phyloP scores from a whole-genome alignment of 1,284 basidiomycete genomes.

The Ustilago sp. region DNA sequence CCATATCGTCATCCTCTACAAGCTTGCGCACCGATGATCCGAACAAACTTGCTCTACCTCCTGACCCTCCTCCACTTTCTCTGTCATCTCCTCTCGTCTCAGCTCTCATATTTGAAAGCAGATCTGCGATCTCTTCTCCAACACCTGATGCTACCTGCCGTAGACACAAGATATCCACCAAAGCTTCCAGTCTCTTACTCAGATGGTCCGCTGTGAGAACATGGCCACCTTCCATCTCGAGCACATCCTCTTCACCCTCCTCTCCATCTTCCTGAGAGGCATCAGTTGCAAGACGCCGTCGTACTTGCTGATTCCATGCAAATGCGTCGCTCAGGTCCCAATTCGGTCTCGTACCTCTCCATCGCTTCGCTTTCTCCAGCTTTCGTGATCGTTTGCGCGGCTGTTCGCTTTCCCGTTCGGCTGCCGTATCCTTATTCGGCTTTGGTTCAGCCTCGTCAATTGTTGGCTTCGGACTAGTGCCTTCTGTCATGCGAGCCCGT shows the following conservation, averaged over 20 bases:
- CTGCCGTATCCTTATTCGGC: background rate
- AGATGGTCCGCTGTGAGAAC: slow-evolving; percentile 40
- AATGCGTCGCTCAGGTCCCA: slow-evolving; percentile 34
- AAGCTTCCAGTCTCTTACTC: slow-evolving; percentile 45
- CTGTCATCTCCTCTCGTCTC: slow-evolving; percentile 11
- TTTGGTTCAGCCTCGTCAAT: background rate
- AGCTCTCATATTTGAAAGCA: slow-evolving; percentile 17
- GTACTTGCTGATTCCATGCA: slow-evolving; percentile 38
- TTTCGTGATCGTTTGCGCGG: slow-evolving; percentile 34
- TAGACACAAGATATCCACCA: slow-evolving; percentile 51
- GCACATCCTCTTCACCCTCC: slow-evolving; percentile 24
- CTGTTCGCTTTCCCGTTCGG: background rate
- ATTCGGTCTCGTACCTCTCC: slow-evolving; percentile 31
- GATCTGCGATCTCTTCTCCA: slow-evolving; percentile 28
- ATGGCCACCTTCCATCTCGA: slow-evolving; percentile 27
- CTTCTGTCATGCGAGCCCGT: slow-evolving; percentile 12
- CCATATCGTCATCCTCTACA: slow-evolving; percentile 54
- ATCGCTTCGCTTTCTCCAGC: slow-evolving; percentile 44
- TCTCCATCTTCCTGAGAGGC: slow-evolving; percentile 30
- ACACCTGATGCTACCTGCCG: slow-evolving; percentile 39
- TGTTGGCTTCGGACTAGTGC: background rate
- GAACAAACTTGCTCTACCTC: slow-evolving; percentile 16
- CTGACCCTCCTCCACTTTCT: background rate
- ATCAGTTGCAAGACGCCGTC: slow-evolving; percentile 22
- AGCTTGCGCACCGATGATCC: slow-evolving; percentile 47